These are phyloP conservation scores for Apiotrichum siamense DNA, from an alignment of 1,284 basidiomycete genomes.

Conservation along the genomic window DNA sequence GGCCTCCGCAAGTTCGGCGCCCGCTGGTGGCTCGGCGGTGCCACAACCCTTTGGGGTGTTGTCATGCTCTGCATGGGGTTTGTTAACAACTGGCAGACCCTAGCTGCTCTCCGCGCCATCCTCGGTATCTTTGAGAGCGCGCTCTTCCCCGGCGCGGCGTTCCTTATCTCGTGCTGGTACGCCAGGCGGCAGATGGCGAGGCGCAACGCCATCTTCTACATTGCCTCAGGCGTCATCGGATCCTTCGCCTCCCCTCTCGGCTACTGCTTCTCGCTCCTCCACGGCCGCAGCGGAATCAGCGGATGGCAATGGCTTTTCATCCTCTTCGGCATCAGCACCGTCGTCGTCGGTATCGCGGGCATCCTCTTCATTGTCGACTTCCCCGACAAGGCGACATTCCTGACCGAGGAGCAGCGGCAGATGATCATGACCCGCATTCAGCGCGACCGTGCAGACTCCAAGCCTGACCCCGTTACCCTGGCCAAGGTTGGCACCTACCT, in stretches of 20 bases:
- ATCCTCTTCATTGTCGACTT: slow-evolving; percentile 13
- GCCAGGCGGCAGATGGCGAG: slow-evolving; percentile 47
- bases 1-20: background rate
- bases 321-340: slow-evolving; percentile 9
- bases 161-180: slow-evolving; percentile 50
- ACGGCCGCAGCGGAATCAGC: slow-evolving; percentile 1
- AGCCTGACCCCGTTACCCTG: slow-evolving; percentile 44
- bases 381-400: slow-evolving; percentile 16
- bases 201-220: slow-evolving; percentile 45
- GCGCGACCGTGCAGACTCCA: slow-evolving; percentile 38
- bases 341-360: slow-evolving; percentile 6
- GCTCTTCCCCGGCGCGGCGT: slow-evolving; percentile 45
- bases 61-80: slow-evolving; percentile 46
- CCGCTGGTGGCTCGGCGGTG: slow-evolving; percentile 5
- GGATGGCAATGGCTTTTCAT: slow-evolving; percentile 16
- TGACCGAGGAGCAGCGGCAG: slow-evolving; percentile 9
- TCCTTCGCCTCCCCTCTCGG: background rate
- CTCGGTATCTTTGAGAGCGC: slow-evolving; percentile 44
- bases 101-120: slow-evolving; percentile 45
- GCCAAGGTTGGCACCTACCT: slow-evolving; percentile 38
- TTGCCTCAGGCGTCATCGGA: slow-evolving; percentile 12
- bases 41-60: slow-evolving; percentile 39
- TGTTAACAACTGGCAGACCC: slow-evolving; percentile 32
- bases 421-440: slow-evolving; percentile 11
- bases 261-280: slow-evolving; percentile 2